These are phyloP conservation scores for Aphanomyces astaci DNA, from an alignment of 352 stramenopile genomes.

Conservation along the genomic window DNA sequence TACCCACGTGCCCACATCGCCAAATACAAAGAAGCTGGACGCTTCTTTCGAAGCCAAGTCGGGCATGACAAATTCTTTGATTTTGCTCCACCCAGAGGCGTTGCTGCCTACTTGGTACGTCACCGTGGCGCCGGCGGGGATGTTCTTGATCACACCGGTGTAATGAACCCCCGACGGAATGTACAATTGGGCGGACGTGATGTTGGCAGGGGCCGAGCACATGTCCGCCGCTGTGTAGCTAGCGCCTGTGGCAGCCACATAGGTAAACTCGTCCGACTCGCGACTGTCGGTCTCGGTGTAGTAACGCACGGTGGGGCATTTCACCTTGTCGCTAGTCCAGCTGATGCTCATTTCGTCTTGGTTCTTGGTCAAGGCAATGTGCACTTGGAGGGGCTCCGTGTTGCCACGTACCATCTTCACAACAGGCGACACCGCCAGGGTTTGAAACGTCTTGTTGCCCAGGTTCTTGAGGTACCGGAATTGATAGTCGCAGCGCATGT, in stretches of 20 bases:
- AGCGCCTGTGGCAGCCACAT: not conserved
- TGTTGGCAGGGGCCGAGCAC: conserved; percentile 41
- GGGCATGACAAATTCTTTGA: conserved; percentile 24
- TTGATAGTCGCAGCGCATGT: conserved; percentile 43
- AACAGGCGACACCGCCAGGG: conserved; percentile 30
- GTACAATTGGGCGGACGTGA: conserved; percentile 3
- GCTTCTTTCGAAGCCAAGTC: conserved; percentile 17
- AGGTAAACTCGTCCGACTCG: not conserved
- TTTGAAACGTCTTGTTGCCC: conserved; percentile 26
- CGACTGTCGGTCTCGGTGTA: conserved; percentile 25
- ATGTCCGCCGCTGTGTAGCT: conserved; percentile 44
- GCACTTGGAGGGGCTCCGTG: conserved; percentile 38
- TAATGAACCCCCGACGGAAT: conserved; percentile 43
- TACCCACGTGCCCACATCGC: conserved; percentile 54
- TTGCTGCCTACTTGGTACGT: conserved; percentile 28
- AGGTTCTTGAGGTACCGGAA: conserved; percentile 33
- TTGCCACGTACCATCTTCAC: conserved; percentile 31
- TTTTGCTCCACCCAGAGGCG: conserved; percentile 25
- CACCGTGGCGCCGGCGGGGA: conserved; percentile 34
- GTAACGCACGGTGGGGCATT: conserved; percentile 34
- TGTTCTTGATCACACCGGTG: conserved; percentile 29
- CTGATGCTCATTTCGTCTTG: conserved; percentile 41
- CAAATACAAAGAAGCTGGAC: conserved; percentile 64
- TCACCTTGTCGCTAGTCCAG: conserved; percentile 43
- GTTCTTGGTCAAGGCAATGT: conserved; percentile 29